Percentiles rank a stretch among this genome's conserved stretches.
phyloP scores from a whole-genome alignment of 2,329 filamentous ascomycete species.

The Pochonia chlamydosporia region DNA sequence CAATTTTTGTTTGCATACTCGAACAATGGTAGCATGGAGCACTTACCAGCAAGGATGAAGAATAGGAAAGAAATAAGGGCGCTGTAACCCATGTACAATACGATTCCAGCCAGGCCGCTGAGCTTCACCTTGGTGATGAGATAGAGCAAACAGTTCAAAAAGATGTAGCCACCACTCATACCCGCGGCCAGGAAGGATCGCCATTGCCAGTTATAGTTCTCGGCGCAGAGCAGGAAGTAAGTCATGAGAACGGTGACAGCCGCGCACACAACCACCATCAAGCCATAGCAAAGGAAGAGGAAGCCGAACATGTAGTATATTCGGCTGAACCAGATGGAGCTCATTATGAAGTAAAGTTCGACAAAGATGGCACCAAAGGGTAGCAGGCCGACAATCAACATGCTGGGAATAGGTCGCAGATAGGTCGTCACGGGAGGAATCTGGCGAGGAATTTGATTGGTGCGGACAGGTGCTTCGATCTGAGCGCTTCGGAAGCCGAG shows the following conservation, averaged over 20 bases:
- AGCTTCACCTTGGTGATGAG: constrained; percentile 85
- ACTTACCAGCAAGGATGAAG: constrained; percentile 86
- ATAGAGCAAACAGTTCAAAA: constrained; percentile 84
- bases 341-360: constrained; percentile 99
- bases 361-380: constrained; percentile 97
- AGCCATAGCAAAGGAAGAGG: constrained; percentile 91
- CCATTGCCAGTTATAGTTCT: constrained; percentile 99
- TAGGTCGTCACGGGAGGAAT: constrained; percentile 82
- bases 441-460: constrained; percentile 96
- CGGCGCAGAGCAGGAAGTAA: constrained; percentile 91
- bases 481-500: constrained; percentile 74
- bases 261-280: constrained; percentile 94
- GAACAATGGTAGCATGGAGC: constrained; percentile 61
- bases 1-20: constrained; percentile 66
- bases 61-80: constrained; percentile 83
- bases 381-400: constrained; percentile 85
- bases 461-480: constrained; percentile 77
- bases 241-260: constrained; percentile 90
- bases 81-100: constrained; percentile 92
- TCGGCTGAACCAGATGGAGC: constrained; percentile 95
- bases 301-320: constrained; percentile 99
- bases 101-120: constrained; percentile 75
- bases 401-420: constrained; percentile 79
- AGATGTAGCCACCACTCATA: constrained; percentile 86
- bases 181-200: constrained; percentile 87